A percentile compares a stretch with the other conserved stretches of the same genome.
phyloP scores from a whole-genome alignment of 1,139 yeast species.

The Debaryomyces sp. region DNA sequence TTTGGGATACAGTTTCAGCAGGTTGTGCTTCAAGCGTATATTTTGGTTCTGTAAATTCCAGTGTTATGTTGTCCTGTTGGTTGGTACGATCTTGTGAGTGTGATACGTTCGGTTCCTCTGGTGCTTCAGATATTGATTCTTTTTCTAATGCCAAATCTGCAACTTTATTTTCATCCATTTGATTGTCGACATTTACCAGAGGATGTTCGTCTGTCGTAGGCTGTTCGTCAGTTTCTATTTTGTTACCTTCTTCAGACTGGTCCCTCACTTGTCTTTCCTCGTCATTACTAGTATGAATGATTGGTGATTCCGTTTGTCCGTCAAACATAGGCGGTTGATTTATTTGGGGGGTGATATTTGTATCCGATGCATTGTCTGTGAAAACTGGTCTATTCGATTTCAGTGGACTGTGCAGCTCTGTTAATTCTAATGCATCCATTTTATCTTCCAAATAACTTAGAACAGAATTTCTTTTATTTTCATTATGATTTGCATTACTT shows the following conservation, averaged over 20 bases:
- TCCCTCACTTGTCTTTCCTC: neutral
- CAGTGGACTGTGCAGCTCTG: slow-evolving; percentile 31
- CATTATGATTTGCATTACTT: slow-evolving; percentile 22
- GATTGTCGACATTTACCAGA: neutral
- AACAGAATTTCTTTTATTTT: slow-evolving; percentile 44
- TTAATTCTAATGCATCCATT: slow-evolving; percentile 46
- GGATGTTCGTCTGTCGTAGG: neutral
- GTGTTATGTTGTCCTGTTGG: neutral
- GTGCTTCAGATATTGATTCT: neutral
- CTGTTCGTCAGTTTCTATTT: neutral
- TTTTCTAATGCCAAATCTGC: neutral
- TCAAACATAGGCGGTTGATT: slow-evolving; percentile 35
- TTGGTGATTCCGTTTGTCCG: slow-evolving; percentile 20
- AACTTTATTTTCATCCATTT: neutral
- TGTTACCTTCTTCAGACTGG: neutral
- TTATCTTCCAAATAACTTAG: slow-evolving; percentile 50
- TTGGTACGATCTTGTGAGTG: neutral
- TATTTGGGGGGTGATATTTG: slow-evolving; percentile 30
- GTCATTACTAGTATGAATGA: neutral
- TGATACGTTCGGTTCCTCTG: neutral
- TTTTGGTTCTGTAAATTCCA: neutral
- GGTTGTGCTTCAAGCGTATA: neutral
- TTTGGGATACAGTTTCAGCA: neutral
- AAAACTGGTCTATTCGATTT: slow-evolving; percentile 10
- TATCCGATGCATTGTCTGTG: slow-evolving; percentile 2